Conservation (phyloP, 176 grass and related monocot species). For the bread wheat (Triticum aestivum) region IWGSC_CS_RefSeq_v2.1 NC_057811.1:77870075-77870574, state of each 20-base stretch:
- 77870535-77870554: neutral
- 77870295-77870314: slow-evolving; percentile 17
- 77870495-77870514: neutral
- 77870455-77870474: slow-evolving; percentile 33
- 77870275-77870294: neutral
- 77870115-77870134: slow-evolving; percentile 7
- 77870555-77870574: neutral
- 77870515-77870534: neutral
- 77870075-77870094: neutral
- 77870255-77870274: neutral
- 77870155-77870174: slow-evolving; percentile 38
- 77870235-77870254: slow-evolving; percentile 23
- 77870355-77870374: slow-evolving; percentile 78
- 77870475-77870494: neutral
- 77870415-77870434: neutral
- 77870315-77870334: slow-evolving; percentile 48
- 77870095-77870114: neutral
- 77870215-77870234: slow-evolving; percentile 85
- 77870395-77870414: slow-evolving; percentile 53
- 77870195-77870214: slow-evolving; percentile 49
- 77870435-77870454: neutral
- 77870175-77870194: slow-evolving; percentile 46
- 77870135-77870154: slow-evolving; percentile 2
- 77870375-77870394: slow-evolving; percentile 72
- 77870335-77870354: slow-evolving; percentile 88